phyloP scores from a whole-genome alignment of 2,329 filamentous ascomycete genomes.

The Plenodomus tracheiphilus region DNA sequence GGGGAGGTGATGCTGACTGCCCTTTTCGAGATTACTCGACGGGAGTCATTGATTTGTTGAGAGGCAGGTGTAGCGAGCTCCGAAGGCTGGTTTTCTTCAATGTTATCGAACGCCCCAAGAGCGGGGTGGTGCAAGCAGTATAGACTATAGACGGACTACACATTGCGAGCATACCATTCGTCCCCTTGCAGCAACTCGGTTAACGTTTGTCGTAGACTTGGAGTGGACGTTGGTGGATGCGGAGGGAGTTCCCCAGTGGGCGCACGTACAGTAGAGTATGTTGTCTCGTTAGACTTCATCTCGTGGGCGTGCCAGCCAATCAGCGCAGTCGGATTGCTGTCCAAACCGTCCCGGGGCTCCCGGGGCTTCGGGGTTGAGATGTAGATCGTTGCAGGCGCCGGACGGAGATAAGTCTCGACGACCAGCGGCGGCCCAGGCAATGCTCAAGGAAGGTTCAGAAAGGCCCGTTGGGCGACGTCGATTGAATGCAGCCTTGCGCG shows the following conservation, averaged over 20 bases:
- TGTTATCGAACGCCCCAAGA: background rate
- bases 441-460: conserved; percentile 1
- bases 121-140: background rate
- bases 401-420: background rate
- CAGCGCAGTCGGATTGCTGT: background rate
- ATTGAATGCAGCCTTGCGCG: background rate
- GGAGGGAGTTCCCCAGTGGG: background rate
- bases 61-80: background rate
- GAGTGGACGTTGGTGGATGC: background rate
- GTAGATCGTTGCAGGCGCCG: conserved; percentile 7
- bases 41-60: background rate
- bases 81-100: background rate
- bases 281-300: conserved; percentile 4
- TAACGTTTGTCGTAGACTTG: background rate
- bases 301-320: conserved; percentile 1
- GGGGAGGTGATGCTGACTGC: background rate
- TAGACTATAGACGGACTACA: background rate
- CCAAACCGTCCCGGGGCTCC: background rate
- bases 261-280: too few species aligned
- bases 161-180: background rate
- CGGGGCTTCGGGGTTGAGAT: background rate
- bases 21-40: background rate
- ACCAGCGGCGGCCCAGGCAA: background rate
- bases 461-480: conserved; percentile 1
- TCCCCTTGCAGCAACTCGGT: background rate